Evolutionary conservation across 257 asterid species (phyloP).

Genomic region (Agastache rugosa): DNA sequence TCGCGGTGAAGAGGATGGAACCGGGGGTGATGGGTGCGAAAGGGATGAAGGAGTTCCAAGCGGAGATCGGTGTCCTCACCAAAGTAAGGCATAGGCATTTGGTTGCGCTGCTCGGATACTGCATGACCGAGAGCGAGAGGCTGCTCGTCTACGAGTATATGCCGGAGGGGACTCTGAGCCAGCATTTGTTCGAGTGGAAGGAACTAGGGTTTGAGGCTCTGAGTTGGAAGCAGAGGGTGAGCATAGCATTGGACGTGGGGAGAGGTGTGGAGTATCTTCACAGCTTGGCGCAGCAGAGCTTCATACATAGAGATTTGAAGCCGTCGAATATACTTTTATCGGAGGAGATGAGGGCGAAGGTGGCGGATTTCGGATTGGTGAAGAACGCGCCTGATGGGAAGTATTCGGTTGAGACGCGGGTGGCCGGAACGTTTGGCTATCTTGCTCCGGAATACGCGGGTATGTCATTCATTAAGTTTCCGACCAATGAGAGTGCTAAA

Average conservation of each 20-base stretch:
- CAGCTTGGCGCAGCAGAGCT: constrained; percentile 77
- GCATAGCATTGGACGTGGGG: constrained; percentile 83
- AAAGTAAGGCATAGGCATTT: constrained; percentile 91
- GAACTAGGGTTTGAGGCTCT: constrained; percentile 60
- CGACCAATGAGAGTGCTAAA: no score
- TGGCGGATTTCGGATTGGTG: constrained; percentile 91
- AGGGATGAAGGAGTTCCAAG: constrained; percentile 87
- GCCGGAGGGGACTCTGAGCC: constrained; percentile 85
- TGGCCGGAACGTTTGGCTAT: constrained; percentile 95
- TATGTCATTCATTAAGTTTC: no score
- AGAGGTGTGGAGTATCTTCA: constrained; percentile 95
- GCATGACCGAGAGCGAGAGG: constrained; percentile 82
- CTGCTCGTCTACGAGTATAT: constrained; percentile 87
- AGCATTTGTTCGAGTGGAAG: constrained; percentile 77
- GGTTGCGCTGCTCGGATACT: constrained; percentile 87
- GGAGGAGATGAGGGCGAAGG: constrained; percentile 92
- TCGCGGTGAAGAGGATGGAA: constrained; percentile 95
- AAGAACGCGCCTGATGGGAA: constrained; percentile 86
- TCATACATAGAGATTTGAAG: no score
- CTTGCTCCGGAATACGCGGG: constrained; percentile 99
- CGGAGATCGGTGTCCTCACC: constrained; percentile 85
- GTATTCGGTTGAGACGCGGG: constrained; percentile 82
- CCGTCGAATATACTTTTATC: constrained; percentile 75
- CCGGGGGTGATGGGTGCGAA: constrained; percentile 78
- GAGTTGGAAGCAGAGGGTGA: constrained; percentile 84